Percentiles rank a stretch among this genome's conserved stretches.
Conservation (phyloP, 805 yeast genomes). For the Candida corydali region DNA sequence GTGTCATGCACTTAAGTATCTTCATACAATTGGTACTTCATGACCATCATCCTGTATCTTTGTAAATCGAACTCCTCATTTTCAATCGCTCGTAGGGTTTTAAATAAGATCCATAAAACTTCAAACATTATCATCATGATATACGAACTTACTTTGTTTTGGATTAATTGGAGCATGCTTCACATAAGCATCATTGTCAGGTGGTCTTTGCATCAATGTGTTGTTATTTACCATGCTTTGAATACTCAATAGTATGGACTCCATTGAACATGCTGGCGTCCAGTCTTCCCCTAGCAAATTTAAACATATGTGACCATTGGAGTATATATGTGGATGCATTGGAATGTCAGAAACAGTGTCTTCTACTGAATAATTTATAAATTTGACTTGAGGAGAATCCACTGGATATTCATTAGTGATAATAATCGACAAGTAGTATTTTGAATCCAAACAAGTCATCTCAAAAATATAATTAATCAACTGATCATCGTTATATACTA, state of each 20-base stretch:
- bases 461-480: conserved; percentile 20
- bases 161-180: conserved; percentile 57
- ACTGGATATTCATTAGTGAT: conserved; percentile 52
- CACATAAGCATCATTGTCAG: conserved; percentile 50
- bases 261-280: conserved; percentile 59
- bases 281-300: conserved; percentile 62
- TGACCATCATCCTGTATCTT: no score
- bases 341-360: conserved; percentile 39
- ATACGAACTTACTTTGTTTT: conserved; percentile 42
- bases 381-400: conserved; percentile 53
- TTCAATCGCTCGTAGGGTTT: no score
- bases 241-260: conserved; percentile 48
- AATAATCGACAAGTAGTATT: conserved; percentile 41
- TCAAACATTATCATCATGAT: conserved; percentile 55
- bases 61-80: no score
- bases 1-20: no score
- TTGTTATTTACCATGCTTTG: conserved; percentile 64
- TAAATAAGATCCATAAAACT: no score
- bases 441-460: conserved; percentile 14
- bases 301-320: conserved; percentile 76
- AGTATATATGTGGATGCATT: conserved; percentile 69
- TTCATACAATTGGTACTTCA: no score
- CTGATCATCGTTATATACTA: conserved; percentile 15
- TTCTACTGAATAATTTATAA: conserved; percentile 23
- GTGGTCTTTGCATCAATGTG: conserved; percentile 45